Evolutionary conservation across 352 stramenopile genomes (phyloP).

Genomic region (Phytophthora lateralis): DNA sequence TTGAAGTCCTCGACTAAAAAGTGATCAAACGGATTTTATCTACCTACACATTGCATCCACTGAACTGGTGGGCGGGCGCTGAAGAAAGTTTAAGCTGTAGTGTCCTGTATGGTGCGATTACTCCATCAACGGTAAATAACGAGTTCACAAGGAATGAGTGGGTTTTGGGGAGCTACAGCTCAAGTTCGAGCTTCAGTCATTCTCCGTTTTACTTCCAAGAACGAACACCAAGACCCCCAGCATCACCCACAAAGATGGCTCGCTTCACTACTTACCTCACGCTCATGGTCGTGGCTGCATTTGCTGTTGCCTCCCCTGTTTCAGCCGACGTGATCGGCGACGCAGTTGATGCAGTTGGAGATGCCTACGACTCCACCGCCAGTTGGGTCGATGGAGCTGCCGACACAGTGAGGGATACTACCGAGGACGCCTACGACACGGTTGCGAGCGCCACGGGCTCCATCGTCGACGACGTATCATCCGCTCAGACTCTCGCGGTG

Average conservation of each 20-base stretch:
- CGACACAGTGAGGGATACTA: slow-evolving; percentile 17
- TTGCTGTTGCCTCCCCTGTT: neutral
- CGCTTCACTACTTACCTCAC: slow-evolving; percentile 14
- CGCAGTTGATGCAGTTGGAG: slow-evolving; percentile 24
- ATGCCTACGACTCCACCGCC: slow-evolving; percentile 25
- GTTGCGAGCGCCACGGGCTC: slow-evolving; percentile 29
- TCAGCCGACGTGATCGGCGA: slow-evolving; percentile 30
- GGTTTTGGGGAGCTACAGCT: neutral
- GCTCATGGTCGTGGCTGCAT: slow-evolving; percentile 6
- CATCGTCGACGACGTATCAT: slow-evolving; percentile 28
- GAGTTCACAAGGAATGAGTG: neutral
- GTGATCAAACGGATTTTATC: slow-evolving; percentile 19
- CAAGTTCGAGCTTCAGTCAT: slow-evolving; percentile 11
- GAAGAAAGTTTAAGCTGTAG: slow-evolving; percentile 11
- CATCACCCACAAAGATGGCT: slow-evolving; percentile 18
- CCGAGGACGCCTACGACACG: slow-evolving; percentile 22
- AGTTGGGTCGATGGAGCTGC: slow-evolving; percentile 29
- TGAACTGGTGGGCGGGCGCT: neutral
- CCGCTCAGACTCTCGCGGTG: slow-evolving; percentile 14
- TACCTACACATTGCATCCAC: slow-evolving; percentile 15
- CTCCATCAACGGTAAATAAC: neutral
- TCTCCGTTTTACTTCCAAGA: slow-evolving; percentile 18
- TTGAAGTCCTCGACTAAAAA: slow-evolving; percentile 9
- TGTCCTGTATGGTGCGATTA: slow-evolving; percentile 3
- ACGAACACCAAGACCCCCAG: neutral